Percentiles rank a stretch among this genome's conserved stretches.
Evolutionary conservation across 2,329 filamentous ascomycete genomes (phyloP).

Genomic region (Emergomyces africanus): DNA sequence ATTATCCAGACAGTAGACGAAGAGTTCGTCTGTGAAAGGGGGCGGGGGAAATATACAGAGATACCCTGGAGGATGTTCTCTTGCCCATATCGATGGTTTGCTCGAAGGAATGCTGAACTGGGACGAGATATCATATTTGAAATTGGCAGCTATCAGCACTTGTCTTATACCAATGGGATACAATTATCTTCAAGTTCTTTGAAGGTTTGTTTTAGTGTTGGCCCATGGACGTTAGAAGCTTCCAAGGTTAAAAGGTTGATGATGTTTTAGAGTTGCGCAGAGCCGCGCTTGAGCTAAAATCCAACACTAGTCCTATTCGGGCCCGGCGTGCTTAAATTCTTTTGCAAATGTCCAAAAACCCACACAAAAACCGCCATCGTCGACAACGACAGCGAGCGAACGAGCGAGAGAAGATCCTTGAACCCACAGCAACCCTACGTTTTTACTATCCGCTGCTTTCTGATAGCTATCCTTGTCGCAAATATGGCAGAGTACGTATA

Average conservation of each 20-base stretch:
- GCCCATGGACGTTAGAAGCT: background rate
- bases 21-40: slow-evolving; percentile 11
- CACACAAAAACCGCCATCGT: slow-evolving; percentile 1
- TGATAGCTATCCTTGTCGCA: slow-evolving; percentile 1
- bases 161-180: background rate
- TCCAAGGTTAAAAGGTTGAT: no score
- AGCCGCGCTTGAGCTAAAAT: background rate
- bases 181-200: slow-evolving; percentile 1
- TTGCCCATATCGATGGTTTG: slow-evolving; percentile 17
- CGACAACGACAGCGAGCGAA: background rate
- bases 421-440: background rate
- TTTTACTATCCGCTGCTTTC: background rate
- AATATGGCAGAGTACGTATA: slow-evolving; percentile 11
- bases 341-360: slow-evolving; percentile 1
- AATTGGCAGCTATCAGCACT: background rate
- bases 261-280: background rate
- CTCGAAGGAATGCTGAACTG: slow-evolving; percentile 3
- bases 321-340: slow-evolving; percentile 1
- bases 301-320: background rate
- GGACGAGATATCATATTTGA: background rate
- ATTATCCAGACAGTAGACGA: slow-evolving; percentile 27
- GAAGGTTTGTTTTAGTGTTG: background rate
- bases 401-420: background rate
- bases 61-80: slow-evolving; percentile 23
- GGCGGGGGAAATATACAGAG: slow-evolving; percentile 13